Evolutionary conservation across 2,329 filamentous ascomycete species (phyloP).

Genomic region (Cyclaneusma minus): DNA sequence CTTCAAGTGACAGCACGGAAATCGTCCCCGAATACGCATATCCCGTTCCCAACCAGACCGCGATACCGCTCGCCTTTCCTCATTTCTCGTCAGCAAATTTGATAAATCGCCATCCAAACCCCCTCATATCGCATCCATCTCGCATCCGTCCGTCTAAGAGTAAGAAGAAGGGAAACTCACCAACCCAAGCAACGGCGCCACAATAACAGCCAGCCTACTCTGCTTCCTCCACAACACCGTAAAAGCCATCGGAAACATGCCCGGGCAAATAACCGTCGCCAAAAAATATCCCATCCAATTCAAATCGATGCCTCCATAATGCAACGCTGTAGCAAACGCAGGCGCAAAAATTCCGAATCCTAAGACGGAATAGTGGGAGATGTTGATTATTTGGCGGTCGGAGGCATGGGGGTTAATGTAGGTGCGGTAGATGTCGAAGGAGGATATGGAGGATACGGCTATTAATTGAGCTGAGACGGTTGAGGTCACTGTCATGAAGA

Average conservation of each 20-base stretch:
- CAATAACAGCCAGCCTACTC: constrained; percentile 10
- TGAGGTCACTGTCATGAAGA: constrained; percentile 35
- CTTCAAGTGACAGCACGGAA: constrained; percentile 29
- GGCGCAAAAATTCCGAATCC: constrained; percentile 31
- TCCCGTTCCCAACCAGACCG: constrained; percentile 34
- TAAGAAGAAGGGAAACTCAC: too few relatives aligned
- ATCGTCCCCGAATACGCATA: constrained; percentile 29
- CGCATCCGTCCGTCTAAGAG: too few relatives aligned
- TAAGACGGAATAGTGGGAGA: constrained; percentile 30
- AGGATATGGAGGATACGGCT: constrained; percentile 32
- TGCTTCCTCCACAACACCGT: constrained; percentile 18
- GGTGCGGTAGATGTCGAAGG: constrained; percentile 32
- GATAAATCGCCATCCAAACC: too few relatives aligned
- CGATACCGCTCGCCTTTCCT: constrained; percentile 33
- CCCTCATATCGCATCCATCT: too few relatives aligned
- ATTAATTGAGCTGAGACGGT: constrained; percentile 34
- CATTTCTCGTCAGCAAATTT: too few relatives aligned
- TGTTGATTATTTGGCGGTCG: constrained; percentile 24
- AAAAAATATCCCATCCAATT: constrained; percentile 19
- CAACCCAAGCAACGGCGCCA: constrained; percentile 12
- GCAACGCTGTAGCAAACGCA: constrained; percentile 27
- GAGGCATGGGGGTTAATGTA: constrained; percentile 30
- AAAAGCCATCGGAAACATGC: constrained; percentile 16
- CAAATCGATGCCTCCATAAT: constrained; percentile 32
- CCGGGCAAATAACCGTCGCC: too few relatives aligned